Base-by-base conservation (phyloP, 768 basidiomycete genomes). In the Trichaptum fuscoviolaceum region DNA sequence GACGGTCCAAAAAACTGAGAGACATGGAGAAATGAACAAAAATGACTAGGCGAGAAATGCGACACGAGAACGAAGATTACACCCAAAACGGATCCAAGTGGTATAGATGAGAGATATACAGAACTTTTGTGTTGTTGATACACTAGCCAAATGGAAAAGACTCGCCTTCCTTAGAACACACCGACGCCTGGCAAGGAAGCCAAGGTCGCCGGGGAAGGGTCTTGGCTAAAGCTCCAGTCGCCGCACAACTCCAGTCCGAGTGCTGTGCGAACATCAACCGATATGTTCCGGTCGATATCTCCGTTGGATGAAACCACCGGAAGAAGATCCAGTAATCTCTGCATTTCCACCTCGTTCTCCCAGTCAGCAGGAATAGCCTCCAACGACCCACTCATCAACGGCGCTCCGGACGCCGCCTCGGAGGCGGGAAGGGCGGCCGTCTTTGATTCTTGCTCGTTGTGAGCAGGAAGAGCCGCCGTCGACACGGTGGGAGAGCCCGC, bases 321-420 rank as follows among this genome's bases (percentile, higher is more conserved):
- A 69, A 85, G 73, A 76, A 85, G 77, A 73, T 85, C 85, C 74
- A 89, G 73, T 64, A 89, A 76, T 75, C 79, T 84, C 78, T 87
- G 84, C 80, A 88, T 85, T 75, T 87, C 87, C 70, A 78, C 80
- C 72, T 85, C 84, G 66, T 78, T 78, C 65, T 73, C 71, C 75
- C 72, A 70, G 71, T 70, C 72, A 65, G 69, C 74, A 58, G 71
- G 58, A 68, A 64, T 66, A 5, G 64, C 71, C 64, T 63, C 71
- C 70, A 65, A 64, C 68, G 65, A 69, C 68, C 66, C 70, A 67
- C 68, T 71, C 70, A 68, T 64, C 71, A 52, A 52, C 42, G 42
- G 42, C 42, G 42, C 42, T 52, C 42, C 42, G 3, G 42, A 52
- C 15, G 42, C 5, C 30, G 24, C 64, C 64, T 58, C 36, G 18